A percentile compares a stretch with the other conserved stretches of the same genome.
Evolutionary conservation across 2,329 filamentous ascomycete genomes (phyloP).

Genomic region (Zarea fungicola): DNA sequence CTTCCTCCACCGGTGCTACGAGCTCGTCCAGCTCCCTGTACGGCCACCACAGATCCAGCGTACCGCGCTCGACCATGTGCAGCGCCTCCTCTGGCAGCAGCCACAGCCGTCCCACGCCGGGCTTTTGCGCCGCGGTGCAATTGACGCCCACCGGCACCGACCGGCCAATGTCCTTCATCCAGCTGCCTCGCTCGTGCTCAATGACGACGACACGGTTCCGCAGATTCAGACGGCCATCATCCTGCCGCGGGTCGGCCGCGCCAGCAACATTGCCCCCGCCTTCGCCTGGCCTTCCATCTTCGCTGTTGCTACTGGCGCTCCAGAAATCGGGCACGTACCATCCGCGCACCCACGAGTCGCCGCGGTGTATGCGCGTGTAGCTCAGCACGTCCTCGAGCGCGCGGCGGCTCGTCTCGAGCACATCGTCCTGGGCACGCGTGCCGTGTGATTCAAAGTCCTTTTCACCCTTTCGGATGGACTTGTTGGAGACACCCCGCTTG

Average conservation of each 20-base stretch:
- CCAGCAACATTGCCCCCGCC: slow-evolving; percentile 14
- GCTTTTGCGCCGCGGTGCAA: slow-evolving; percentile 40
- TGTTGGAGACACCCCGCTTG: slow-evolving; percentile 47
- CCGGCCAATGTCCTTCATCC: slow-evolving; percentile 71
- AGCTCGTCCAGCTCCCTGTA: slow-evolving; percentile 44
- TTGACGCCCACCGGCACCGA: slow-evolving; percentile 40
- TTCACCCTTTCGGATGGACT: slow-evolving; percentile 82
- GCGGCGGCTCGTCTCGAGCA: slow-evolving; percentile 72
- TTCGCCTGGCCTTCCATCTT: slow-evolving; percentile 5
- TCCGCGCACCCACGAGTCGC: slow-evolving; percentile 60
- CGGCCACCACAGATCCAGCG: slow-evolving; percentile 83
- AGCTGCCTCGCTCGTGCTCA: slow-evolving; percentile 65
- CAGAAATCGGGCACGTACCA: slow-evolving; percentile 67
- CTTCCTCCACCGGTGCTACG: slow-evolving; percentile 24
- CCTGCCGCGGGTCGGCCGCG: slow-evolving; percentile 3
- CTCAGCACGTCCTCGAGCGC: slow-evolving; percentile 87
- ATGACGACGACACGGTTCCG: slow-evolving; percentile 58
- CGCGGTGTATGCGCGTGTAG: slow-evolving; percentile 68
- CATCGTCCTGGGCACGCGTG: slow-evolving; percentile 71
- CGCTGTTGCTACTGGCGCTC: slow-evolving; percentile 20
- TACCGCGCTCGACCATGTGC: slow-evolving; percentile 83
- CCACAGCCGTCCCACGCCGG: slow-evolving; percentile 65
- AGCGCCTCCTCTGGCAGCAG: slow-evolving; percentile 87
- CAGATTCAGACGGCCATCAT: slow-evolving; percentile 27
- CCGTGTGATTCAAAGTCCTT: slow-evolving; percentile 97